Evolutionary conservation across 2,329 filamentous ascomycete genomes (phyloP).

Genomic region (Xylaria arbuscula): DNA sequence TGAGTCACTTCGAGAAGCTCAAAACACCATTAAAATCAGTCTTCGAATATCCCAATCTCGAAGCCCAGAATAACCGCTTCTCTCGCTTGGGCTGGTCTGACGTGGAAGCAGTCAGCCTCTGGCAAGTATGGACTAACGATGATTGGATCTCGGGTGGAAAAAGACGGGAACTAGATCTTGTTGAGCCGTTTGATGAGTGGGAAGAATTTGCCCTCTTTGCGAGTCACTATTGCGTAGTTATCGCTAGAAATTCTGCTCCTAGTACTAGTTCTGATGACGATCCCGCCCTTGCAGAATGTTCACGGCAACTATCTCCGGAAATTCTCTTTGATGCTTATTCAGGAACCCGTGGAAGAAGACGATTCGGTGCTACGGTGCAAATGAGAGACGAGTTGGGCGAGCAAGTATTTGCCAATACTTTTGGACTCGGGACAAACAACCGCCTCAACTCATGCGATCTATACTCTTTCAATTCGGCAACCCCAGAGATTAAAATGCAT

Average conservation of each 20-base stretch:
- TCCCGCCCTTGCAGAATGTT: not conserved
- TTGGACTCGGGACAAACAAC: constrained; percentile 58
- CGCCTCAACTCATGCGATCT: constrained; percentile 64
- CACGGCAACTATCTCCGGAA: constrained; percentile 17
- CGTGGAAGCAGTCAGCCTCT: constrained; percentile 75
- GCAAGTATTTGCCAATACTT: constrained; percentile 58
- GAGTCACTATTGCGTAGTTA: constrained; percentile 84
- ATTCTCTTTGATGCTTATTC: constrained; percentile 53
- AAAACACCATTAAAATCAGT: constrained; percentile 82
- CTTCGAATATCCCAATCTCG: constrained; percentile 72
- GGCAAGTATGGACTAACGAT: constrained; percentile 82
- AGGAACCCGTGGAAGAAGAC: constrained; percentile 60
- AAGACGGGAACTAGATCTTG: constrained; percentile 70
- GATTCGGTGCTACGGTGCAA: constrained; percentile 69
- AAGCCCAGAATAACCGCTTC: constrained; percentile 77
- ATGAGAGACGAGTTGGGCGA: constrained; percentile 53
- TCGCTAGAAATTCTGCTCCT: constrained; percentile 61
- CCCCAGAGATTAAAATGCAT: constrained; percentile 43
- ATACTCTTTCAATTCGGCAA: constrained; percentile 51
- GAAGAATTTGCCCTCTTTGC: constrained; percentile 91
- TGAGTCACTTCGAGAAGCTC: constrained; percentile 83
- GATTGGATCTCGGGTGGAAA: constrained; percentile 71
- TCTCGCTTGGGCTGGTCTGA: constrained; percentile 72
- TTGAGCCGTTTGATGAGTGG: constrained; percentile 95
- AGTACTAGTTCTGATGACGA: not conserved